These are phyloP conservation scores for Dryas integrifolia DNA, from an alignment of 331 rosid genomes.

Conservation along the genomic window DNA sequence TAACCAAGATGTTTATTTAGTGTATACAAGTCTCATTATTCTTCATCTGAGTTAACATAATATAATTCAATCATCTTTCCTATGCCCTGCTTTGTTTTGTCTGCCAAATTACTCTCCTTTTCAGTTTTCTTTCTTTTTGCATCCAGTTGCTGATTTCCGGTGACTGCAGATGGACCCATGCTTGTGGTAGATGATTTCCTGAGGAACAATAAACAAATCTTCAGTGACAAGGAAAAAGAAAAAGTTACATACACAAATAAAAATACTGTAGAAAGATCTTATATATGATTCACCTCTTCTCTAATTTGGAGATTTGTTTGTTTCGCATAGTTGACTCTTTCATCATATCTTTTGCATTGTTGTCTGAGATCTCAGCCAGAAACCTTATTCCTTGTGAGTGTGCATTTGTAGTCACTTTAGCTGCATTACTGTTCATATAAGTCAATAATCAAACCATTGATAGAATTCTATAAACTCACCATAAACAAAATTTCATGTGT, in stretches of 20 bases:
- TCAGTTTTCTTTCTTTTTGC: constrained; percentile 51
- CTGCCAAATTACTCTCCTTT: constrained; percentile 29
- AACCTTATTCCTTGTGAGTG: constrained; percentile 92
- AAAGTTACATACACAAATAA: constrained; percentile 4
- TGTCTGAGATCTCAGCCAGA: constrained; percentile 66
- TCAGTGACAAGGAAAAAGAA: constrained; percentile 14
- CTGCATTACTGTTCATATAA: constrained; percentile 61
- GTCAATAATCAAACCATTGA: constrained; percentile 21
- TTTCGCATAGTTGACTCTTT: constrained; percentile 36
- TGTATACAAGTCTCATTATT: constrained; percentile 30
- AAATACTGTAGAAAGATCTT: constrained; percentile 18
- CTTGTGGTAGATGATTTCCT: constrained; percentile 60
- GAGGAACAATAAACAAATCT: constrained; percentile 22
- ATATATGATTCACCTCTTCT: constrained; percentile 52
- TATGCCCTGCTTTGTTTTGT: constrained; percentile 36
- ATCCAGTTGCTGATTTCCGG: constrained; percentile 36
- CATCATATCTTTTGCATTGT: constrained; percentile 17
- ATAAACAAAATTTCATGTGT: not conserved
- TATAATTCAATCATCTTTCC: constrained; percentile 76
- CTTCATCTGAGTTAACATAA: constrained; percentile 77
- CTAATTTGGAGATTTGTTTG: constrained; percentile 35
- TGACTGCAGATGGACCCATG: constrained; percentile 33
- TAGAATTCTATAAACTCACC: not conserved
- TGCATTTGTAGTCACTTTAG: constrained; percentile 72
- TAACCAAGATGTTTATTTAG: constrained; percentile 4